phyloP scores from a whole-genome alignment of 225 moss, liverwort and hornwort genomes.

The Anthoceros angustus region DNA sequence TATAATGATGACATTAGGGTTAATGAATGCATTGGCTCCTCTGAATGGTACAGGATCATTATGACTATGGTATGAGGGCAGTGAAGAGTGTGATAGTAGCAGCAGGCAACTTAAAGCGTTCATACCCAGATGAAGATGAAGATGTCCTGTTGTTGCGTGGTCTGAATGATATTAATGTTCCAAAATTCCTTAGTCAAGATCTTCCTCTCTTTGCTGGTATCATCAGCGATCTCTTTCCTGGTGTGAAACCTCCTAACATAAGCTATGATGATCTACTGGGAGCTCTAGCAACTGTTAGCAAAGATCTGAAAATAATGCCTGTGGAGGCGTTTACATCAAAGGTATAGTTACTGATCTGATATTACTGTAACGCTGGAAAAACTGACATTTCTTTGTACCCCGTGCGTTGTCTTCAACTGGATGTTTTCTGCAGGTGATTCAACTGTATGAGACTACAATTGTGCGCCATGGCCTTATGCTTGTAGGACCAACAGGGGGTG shows the following conservation, averaged over 20 bases:
- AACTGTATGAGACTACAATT: constrained; percentile 66
- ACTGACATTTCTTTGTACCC: background rate
- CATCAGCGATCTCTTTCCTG: constrained; percentile 72
- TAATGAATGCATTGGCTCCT: too few species aligned
- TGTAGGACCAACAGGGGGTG: constrained; percentile 74
- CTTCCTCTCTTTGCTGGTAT: constrained; percentile 74
- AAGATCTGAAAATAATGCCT: constrained; percentile 43
- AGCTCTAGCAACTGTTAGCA: constrained; percentile 42
- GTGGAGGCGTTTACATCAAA: constrained; percentile 45
- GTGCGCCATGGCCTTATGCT: constrained; percentile 87
- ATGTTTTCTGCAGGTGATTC: constrained; percentile 37
- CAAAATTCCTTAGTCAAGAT: constrained; percentile 69
- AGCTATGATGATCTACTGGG: constrained; percentile 59
- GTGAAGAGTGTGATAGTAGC: constrained; percentile 84
- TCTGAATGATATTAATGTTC: constrained; percentile 68
- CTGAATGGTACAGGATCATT: constrained; percentile 46
- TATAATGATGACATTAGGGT: too few species aligned
- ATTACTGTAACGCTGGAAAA: background rate
- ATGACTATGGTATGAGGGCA: constrained; percentile 89
- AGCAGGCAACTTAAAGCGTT: constrained; percentile 65
- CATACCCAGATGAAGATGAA: constrained; percentile 68
- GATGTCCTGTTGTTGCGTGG: constrained; percentile 60
- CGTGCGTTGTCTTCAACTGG: background rate
- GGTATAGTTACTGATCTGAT: constrained; percentile 14
- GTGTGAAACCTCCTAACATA: constrained; percentile 49